A percentile compares a stretch with the other conserved stretches of the same genome.
These are phyloP conservation scores for Cytospora piceae DNA, from an alignment of 2,329 filamentous ascomycete species.

Conservation along the genomic window DNA sequence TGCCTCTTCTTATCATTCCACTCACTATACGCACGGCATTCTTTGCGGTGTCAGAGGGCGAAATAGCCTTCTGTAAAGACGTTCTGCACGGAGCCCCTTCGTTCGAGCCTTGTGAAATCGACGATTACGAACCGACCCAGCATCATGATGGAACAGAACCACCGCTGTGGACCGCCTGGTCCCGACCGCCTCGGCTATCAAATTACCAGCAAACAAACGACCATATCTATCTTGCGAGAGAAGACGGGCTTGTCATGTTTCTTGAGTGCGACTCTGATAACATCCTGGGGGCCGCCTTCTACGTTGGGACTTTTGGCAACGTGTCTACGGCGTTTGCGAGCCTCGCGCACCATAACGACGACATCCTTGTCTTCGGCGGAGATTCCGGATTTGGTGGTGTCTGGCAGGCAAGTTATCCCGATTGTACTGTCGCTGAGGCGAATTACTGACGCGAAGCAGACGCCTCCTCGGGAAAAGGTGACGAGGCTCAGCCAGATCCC, in stretches of 20 bases:
- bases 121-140: constrained; percentile 45
- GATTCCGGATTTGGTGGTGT: constrained; percentile 77
- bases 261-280: constrained; percentile 67
- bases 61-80: constrained; percentile 60
- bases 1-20: constrained; percentile 74
- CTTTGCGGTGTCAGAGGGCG: constrained; percentile 65
- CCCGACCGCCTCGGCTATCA: constrained; percentile 71
- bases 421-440: background rate
- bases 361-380: constrained; percentile 80
- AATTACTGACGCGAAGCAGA: constrained; percentile 40
- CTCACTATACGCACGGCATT: constrained; percentile 73
- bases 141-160: constrained; percentile 50
- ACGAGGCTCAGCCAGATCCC: constrained; percentile 63
- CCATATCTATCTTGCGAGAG: constrained; percentile 81
- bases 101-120: constrained; percentile 51
- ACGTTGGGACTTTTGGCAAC: constrained; percentile 71
- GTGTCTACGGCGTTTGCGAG: constrained; percentile 83
- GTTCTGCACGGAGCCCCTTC: constrained; percentile 55
- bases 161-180: constrained; percentile 84
- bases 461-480: constrained; percentile 58
- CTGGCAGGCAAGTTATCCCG: constrained; percentile 61
- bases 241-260: constrained; percentile 81
- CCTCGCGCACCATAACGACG: constrained; percentile 54
- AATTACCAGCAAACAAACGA: constrained; percentile 68
- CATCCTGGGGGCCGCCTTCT: constrained; percentile 57